phyloP scores from a whole-genome alignment of 2,329 filamentous ascomycete species.

The Aspergillus fructus region DNA sequence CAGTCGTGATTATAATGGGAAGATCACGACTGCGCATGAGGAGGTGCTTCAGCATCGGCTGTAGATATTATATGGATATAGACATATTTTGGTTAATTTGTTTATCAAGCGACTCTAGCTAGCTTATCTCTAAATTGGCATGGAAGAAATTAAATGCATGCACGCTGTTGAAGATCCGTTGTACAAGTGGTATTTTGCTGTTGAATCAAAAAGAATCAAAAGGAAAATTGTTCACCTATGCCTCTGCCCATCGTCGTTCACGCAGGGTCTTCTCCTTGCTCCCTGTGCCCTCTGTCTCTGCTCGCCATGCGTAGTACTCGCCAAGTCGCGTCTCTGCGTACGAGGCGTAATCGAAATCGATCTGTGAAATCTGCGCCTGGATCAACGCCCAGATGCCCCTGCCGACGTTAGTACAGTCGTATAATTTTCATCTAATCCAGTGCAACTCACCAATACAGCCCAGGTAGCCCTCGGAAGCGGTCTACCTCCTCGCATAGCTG shows the following conservation, averaged over 20 bases:
- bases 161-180: conserved; percentile 6
- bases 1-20: background rate
- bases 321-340: conserved; percentile 84
- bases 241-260: conserved; percentile 74
- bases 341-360: conserved; percentile 92
- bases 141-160: background rate
- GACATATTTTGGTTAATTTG: background rate
- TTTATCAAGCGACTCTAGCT: background rate
- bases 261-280: conserved; percentile 66
- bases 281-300: conserved; percentile 66
- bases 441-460: conserved; percentile 64
- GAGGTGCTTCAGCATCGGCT: conserved; percentile 17
- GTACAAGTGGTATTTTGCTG: background rate
- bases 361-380: conserved; percentile 88
- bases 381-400: conserved; percentile 97
- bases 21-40: background rate
- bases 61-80: conserved; percentile 6
- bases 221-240: conserved; percentile 6
- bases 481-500: conserved; percentile 80
- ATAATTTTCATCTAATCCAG: no score
- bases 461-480: conserved; percentile 81
- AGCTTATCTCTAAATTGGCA: background rate
- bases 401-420: conserved; percentile 35
- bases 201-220: background rate
- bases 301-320: conserved; percentile 93